Conservation (phyloP, 768 basidiomycete species). For the Pisolithus sp. region DNA sequence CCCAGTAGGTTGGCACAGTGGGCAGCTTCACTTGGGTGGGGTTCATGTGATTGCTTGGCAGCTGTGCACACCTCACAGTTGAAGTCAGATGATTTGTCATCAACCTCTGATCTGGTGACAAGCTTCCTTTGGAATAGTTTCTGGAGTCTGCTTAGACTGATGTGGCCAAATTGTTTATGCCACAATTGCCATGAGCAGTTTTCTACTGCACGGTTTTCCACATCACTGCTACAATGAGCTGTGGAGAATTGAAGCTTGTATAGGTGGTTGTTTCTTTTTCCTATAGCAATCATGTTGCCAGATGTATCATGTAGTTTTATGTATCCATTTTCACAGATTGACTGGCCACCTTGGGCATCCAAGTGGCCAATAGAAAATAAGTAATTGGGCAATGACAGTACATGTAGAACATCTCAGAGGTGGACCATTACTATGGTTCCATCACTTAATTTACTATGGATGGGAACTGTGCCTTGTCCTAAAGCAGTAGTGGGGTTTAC, state of each 20-base stretch:
- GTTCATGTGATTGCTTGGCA: neutral
- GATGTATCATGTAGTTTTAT: too few species aligned
- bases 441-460: neutral
- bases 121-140: neutral
- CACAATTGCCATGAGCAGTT: too few species aligned
- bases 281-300: too few species aligned
- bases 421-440: neutral
- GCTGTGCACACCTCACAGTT: constrained; percentile 4
- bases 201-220: too few species aligned
- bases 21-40: neutral
- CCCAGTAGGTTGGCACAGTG: neutral
- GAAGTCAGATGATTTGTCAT: neutral
- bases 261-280: too few species aligned
- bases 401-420: neutral
- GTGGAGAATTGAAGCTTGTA: too few species aligned
- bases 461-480: neutral
- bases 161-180: neutral
- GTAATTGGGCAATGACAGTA: neutral
- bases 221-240: too few species aligned
- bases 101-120: neutral
- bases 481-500: too few species aligned
- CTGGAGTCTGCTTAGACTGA: neutral
- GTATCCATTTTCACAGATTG: too few species aligned
- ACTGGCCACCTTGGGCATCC: too few species aligned
- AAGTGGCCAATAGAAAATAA: neutral